Evolutionary conservation across 1,284 basidiomycete genomes (phyloP).

Genomic region (Calocybe gambosa): DNA sequence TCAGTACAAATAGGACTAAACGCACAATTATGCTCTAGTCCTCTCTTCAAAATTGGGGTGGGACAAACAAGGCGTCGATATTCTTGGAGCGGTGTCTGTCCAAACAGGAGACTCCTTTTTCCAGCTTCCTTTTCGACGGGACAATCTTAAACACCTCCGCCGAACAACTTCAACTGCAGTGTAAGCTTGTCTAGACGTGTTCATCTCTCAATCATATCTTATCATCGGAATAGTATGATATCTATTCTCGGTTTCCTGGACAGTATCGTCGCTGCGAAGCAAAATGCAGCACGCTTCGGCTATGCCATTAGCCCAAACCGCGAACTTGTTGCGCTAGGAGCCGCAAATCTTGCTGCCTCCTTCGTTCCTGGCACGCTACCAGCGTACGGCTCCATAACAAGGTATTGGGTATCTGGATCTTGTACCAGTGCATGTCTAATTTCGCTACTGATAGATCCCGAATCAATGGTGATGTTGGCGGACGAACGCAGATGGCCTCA

Average conservation of each 20-base stretch:
- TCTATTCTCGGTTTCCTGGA: constrained; percentile 77
- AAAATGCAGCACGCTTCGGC: constrained; percentile 77
- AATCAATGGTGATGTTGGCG: constrained; percentile 84
- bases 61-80: constrained; percentile 74
- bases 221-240: constrained; percentile 44
- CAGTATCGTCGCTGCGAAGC: constrained; percentile 82
- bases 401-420: constrained; percentile 30
- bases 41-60: constrained; percentile 68
- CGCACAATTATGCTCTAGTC: constrained; percentile 36
- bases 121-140: constrained; percentile 58
- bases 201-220: not conserved
- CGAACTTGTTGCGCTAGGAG: constrained; percentile 84
- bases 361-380: constrained; percentile 84
- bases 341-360: constrained; percentile 73
- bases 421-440: not conserved
- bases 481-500: constrained; percentile 83
- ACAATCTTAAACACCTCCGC: constrained; percentile 59
- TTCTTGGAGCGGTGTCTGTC: constrained; percentile 73
- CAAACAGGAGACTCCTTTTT: constrained; percentile 55
- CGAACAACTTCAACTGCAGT: constrained; percentile 76
- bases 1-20: not conserved
- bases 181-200: constrained; percentile 34
- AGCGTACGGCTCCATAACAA: constrained; percentile 84
- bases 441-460: constrained; percentile 52
- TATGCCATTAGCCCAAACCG: constrained; percentile 89